phyloP scores from a whole-genome alignment of 495 filamentous ascomycete species.

The Podospora tetraspora region DNA sequence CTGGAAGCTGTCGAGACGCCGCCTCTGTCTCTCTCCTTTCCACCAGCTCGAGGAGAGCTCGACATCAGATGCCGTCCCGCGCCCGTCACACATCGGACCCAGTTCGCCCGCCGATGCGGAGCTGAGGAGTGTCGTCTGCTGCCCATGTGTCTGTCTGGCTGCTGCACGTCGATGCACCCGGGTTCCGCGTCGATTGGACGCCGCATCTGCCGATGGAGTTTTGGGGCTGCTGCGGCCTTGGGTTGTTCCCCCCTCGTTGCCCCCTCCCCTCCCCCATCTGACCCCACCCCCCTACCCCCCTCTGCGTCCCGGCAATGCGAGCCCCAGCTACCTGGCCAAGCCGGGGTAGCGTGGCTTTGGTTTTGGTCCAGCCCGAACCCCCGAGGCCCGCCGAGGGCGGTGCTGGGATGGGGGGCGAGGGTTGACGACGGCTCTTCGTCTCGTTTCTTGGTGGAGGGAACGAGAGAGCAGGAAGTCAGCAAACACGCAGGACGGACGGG shows the following conservation, averaged over 20 bases:
- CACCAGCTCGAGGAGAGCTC: not conserved
- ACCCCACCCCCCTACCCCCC: constrained; percentile 13
- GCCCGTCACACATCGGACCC: not conserved
- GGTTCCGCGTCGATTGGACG: constrained; percentile 25
- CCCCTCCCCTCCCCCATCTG: constrained; percentile 7
- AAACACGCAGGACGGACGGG: not conserved
- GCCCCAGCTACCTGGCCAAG: not conserved
- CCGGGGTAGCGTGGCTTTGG: not conserved
- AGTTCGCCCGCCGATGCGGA: not conserved
- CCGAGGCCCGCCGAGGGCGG: not conserved
- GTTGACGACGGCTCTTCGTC: not conserved
- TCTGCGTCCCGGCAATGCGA: constrained; percentile 9
- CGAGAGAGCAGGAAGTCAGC: not conserved
- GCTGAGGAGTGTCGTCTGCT: not conserved
- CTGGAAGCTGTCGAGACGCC: not conserved
- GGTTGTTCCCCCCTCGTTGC: constrained; percentile 18
- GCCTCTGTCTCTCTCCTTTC: no score
- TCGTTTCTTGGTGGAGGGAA: not conserved
- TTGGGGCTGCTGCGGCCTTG: constrained; percentile 5
- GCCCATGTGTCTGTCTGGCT: not conserved
- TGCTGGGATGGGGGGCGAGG: not conserved
- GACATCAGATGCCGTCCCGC: not conserved
- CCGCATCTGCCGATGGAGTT: constrained; percentile 32
- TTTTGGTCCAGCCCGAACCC: not conserved
- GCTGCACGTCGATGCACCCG: not conserved